A percentile compares a stretch with the other conserved stretches of the same genome.
These are phyloP conservation scores for Camellia oleifera DNA, from an alignment of 179 eudicot species.

Conservation along the genomic window DNA sequence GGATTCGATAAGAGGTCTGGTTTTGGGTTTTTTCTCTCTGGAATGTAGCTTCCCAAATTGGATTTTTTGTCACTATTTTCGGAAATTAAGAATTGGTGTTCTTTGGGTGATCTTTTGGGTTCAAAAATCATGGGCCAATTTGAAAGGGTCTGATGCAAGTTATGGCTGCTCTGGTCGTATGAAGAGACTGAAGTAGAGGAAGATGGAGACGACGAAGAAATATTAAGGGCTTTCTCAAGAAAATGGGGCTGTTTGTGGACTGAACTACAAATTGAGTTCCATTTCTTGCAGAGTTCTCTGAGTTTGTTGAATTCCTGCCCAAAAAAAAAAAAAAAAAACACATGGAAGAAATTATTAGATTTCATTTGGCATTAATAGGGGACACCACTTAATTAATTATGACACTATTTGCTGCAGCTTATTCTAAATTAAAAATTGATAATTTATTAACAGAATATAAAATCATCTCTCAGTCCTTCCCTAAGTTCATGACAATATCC, in stretches of 20 bases:
- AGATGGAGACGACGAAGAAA: constrained; percentile 39
- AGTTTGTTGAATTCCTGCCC: constrained; percentile 48
- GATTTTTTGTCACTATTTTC: constrained; percentile 17
- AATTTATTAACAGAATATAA: too few relatives aligned
- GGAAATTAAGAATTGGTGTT: constrained; percentile 34
- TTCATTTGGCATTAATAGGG: not conserved
- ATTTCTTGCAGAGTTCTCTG: constrained; percentile 67
- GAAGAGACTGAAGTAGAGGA: constrained; percentile 59
- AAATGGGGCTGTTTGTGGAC: constrained; percentile 36
- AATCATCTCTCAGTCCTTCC: too few relatives aligned
- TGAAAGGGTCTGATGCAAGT: constrained; percentile 18
- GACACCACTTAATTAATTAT: not conserved
- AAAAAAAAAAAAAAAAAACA: constrained; percentile 1
- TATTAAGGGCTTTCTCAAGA: constrained; percentile 37
- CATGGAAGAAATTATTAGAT: not conserved
- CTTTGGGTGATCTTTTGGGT: constrained; percentile 32
- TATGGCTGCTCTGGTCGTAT: constrained; percentile 24
- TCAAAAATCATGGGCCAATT: constrained; percentile 47
- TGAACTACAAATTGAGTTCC: constrained; percentile 65
- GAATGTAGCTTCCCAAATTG: constrained; percentile 6
- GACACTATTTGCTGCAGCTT: too few relatives aligned
- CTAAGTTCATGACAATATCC: too few relatives aligned
- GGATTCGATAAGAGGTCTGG: constrained; percentile 65
- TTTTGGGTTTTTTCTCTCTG: constrained; percentile 21
- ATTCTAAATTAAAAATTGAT: too few relatives aligned